A percentile compares a stretch with the other conserved stretches of the same genome.
These are phyloP conservation scores for Phylloporus arenicola DNA, from an alignment of 768 basidiomycete species.

Conservation along the genomic window DNA sequence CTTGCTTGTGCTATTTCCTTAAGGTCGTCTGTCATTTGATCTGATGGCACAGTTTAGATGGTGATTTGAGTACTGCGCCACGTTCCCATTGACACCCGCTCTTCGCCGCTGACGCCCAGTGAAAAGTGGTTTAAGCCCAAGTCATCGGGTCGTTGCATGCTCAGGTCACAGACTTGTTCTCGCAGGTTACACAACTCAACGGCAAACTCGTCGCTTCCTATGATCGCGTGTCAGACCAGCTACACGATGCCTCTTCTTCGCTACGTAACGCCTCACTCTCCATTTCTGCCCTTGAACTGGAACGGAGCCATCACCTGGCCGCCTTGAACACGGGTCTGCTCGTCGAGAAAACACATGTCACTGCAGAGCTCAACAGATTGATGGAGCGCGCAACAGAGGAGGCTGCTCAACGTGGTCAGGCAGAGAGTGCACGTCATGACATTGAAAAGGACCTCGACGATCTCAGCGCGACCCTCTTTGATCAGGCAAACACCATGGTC, in stretches of 20 bases:
- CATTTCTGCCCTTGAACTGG: slow-evolving; percentile 75
- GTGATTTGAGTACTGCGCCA: too few species aligned
- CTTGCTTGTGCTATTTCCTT: too few species aligned
- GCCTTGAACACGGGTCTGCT: slow-evolving; percentile 87
- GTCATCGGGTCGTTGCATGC: slow-evolving; percentile 74
- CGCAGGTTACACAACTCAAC: slow-evolving; percentile 89
- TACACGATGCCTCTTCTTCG: slow-evolving; percentile 61
- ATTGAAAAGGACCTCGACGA: slow-evolving; percentile 96
- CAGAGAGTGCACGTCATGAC: slow-evolving; percentile 71
- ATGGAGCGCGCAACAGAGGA: slow-evolving; percentile 97
- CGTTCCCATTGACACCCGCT: too few species aligned
- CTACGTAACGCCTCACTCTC: slow-evolving; percentile 57
- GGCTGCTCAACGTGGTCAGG: slow-evolving; percentile 84
- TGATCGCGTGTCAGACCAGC: slow-evolving; percentile 81
- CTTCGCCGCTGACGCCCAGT: too few species aligned
- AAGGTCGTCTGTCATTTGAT: too few species aligned
- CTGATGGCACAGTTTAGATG: too few species aligned
- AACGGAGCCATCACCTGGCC: slow-evolving; percentile 81
- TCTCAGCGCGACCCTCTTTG: slow-evolving; percentile 84
- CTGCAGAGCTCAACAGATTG: slow-evolving; percentile 82
- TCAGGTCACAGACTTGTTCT: slow-evolving; percentile 82
- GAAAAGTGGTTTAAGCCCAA: too few species aligned
- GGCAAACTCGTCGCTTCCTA: slow-evolving; percentile 89
- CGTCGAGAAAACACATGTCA: slow-evolving; percentile 89
- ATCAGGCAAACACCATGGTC: slow-evolving; percentile 97